These are phyloP conservation scores for Geotrichum fermentans DNA, from an alignment of 1,139 yeast species.

Conservation along the genomic window DNA sequence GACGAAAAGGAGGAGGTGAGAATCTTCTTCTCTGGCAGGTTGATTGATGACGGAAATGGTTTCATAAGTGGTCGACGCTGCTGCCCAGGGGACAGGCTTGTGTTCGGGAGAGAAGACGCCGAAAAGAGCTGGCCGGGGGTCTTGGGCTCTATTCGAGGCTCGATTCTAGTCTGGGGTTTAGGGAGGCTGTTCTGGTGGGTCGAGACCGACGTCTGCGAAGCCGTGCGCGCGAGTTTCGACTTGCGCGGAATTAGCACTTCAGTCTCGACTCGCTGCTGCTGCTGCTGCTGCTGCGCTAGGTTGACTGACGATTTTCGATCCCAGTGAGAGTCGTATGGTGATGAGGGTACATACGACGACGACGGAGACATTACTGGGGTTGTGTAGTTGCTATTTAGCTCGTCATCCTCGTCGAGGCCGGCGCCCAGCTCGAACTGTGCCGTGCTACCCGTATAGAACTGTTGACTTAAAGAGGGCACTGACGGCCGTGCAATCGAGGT, in stretches of 20 bases:
- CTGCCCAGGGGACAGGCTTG: constrained; percentile 2
- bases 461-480: neutral
- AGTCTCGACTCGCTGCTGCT: constrained; percentile 14
- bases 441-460: constrained; percentile 8
- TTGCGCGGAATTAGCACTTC: constrained; percentile 24
- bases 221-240: constrained; percentile 29
- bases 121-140: constrained; percentile 18
- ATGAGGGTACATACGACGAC: constrained; percentile 18
- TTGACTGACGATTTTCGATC: constrained; percentile 4
- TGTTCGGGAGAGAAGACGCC: constrained; percentile 5
- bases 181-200: constrained; percentile 20
- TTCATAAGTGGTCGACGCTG: constrained; percentile 3
- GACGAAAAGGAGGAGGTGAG: constrained; percentile 11
- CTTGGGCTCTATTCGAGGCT: constrained; percentile 7
- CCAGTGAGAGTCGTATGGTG: constrained; percentile 7
- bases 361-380: constrained; percentile 30
- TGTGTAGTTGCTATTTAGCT: constrained; percentile 20
- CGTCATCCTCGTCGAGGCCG: constrained; percentile 25
- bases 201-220: constrained; percentile 28
- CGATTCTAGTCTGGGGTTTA: neutral
- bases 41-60: constrained; percentile 2
- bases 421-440: constrained; percentile 29
- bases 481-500: constrained; percentile 10
- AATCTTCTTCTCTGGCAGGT: constrained; percentile 1
- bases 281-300: constrained; percentile 8